Percentiles rank a stretch among this genome's conserved stretches.
phyloP scores from a whole-genome alignment of 2,329 filamentous ascomycete genomes.

The Fusarium sulawesiense region DNA sequence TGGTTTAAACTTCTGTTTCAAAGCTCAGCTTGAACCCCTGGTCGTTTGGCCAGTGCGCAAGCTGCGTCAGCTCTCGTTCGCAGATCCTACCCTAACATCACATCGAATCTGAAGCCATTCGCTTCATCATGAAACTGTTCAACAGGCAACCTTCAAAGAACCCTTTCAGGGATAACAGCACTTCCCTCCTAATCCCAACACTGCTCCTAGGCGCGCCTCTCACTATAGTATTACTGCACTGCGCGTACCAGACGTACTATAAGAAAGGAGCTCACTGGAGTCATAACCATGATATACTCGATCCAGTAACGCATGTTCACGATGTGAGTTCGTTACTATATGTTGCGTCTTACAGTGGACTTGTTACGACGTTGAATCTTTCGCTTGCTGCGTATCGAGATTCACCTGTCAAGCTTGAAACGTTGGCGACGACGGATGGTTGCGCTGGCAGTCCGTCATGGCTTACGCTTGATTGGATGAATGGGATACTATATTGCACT shows the following conservation, averaged over 20 bases:
- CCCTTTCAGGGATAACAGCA: conserved; percentile 12
- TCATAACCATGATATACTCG: conserved; percentile 12
- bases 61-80: conserved; percentile 3
- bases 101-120: neutral
- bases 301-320: neutral
- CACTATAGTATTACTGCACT: conserved; percentile 33
- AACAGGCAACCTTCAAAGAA: neutral
- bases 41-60: neutral
- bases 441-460: conserved; percentile 69
- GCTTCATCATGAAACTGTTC: conserved; percentile 29
- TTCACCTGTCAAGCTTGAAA: conserved; percentile 50
- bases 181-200: conserved; percentile 9
- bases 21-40: neutral
- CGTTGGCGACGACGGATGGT: conserved; percentile 56
- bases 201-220: conserved; percentile 32
- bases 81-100: neutral
- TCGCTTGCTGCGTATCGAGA: conserved; percentile 39
- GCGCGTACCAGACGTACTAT: conserved; percentile 24
- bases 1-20: neutral
- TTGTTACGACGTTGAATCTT: conserved; percentile 61
- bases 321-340: conserved; percentile 50
- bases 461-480: conserved; percentile 65
- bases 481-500: conserved; percentile 66
- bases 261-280: conserved; percentile 14
- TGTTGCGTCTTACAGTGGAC: conserved; percentile 61